Conservation (phyloP, 768 basidiomycete species). For the Mycena maculata region DNA sequence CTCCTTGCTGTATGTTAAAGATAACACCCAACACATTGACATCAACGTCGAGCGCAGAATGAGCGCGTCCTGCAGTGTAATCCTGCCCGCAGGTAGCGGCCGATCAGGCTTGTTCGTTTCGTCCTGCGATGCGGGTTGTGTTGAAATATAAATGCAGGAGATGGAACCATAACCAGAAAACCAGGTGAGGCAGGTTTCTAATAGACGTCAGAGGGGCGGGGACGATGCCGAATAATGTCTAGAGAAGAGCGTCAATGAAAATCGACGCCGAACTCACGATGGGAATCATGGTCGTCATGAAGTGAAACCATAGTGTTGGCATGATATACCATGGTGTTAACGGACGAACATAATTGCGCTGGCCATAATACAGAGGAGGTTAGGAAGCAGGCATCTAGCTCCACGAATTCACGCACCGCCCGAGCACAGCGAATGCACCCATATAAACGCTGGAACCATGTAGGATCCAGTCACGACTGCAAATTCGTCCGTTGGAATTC, state of each 20-base stretch:
- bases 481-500: no score
- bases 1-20: slow-evolving; percentile 25
- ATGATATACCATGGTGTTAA: slow-evolving; percentile 7
- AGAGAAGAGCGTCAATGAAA: background rate
- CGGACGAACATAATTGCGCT: no score
- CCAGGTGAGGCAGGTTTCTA: slow-evolving; percentile 34
- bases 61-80: slow-evolving; percentile 36
- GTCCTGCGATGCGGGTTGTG: slow-evolving; percentile 46
- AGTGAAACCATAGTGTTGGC: slow-evolving; percentile 41
- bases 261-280: slow-evolving; percentile 35
- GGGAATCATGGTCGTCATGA: slow-evolving; percentile 46
- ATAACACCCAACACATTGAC: slow-evolving; percentile 39
- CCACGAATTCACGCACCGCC: no score
- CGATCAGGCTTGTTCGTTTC: slow-evolving; percentile 47
- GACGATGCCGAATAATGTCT: slow-evolving; percentile 35
- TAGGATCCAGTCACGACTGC: no score
- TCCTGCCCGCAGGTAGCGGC: slow-evolving; percentile 48
- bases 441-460: no score
- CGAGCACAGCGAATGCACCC: no score
- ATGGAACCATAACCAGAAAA: slow-evolving; percentile 55
- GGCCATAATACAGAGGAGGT: no score
- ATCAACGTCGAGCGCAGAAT: slow-evolving; percentile 47
- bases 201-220: slow-evolving; percentile 29
- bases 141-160: slow-evolving; percentile 51
- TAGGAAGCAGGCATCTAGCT: no score